Evolutionary conservation across 306 rosid species (phyloP).

Genomic region (Malus sieversii): DNA sequence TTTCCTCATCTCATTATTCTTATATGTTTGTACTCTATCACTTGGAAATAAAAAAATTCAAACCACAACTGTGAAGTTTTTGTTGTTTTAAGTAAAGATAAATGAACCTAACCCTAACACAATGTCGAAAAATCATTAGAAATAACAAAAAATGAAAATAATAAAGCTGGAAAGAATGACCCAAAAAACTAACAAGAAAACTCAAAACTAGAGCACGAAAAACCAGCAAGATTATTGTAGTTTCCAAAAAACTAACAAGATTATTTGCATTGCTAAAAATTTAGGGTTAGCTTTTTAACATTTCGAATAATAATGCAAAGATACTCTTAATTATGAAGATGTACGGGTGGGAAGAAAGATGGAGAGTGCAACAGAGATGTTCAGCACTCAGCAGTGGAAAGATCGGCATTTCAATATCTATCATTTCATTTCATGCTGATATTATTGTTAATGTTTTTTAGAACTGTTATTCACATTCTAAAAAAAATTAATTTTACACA

Average conservation of each 20-base stretch:
- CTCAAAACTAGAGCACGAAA: not conserved
- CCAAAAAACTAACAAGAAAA: not conserved
- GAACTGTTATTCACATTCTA: no score
- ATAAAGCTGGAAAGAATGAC: not conserved
- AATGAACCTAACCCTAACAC: no score
- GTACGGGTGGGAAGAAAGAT: not conserved
- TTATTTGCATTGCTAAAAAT: not conserved
- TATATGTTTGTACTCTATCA: no score
- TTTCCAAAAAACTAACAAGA: not conserved
- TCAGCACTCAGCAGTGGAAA: not conserved
- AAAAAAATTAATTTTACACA: no score
- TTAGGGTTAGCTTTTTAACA: not conserved
- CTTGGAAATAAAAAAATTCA: no score
- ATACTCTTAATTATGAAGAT: not conserved
- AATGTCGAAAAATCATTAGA: not conserved
- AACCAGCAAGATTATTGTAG: not conserved
- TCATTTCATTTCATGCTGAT: not conserved
- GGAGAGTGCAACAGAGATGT: not conserved
- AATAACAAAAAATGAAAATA: not conserved
- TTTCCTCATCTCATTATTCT: no score
- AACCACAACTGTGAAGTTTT: no score
- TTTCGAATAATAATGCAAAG: not conserved
- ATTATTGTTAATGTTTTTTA: not conserved
- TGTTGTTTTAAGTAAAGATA: no score
- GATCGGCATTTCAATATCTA: not conserved